A percentile compares a stretch with the other conserved stretches of the same genome.
Conservation (phyloP, 108 stramenopile genomes). For the Licmophora abbreviata region DNA sequence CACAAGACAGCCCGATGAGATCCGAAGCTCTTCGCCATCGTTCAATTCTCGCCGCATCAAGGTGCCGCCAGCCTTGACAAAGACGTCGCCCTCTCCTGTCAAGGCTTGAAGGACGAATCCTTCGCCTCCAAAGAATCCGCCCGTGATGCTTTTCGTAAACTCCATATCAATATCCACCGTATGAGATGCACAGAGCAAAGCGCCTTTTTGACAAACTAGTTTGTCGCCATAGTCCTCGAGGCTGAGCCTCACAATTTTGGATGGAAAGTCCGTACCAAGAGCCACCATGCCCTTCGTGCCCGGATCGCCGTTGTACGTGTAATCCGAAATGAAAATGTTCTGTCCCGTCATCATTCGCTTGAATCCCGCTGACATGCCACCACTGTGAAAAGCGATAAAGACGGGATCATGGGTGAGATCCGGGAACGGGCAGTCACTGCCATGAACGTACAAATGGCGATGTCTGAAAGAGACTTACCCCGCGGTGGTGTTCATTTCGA, state of each 20-base stretch:
- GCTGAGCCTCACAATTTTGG: constrained; percentile 76
- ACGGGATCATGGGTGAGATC: neutral
- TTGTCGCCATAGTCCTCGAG: constrained; percentile 72
- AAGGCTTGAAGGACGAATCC: constrained; percentile 86
- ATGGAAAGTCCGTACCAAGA: constrained; percentile 87
- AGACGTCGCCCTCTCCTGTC: constrained; percentile 79
- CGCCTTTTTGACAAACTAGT: constrained; percentile 87
- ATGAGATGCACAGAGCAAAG: constrained; percentile 75
- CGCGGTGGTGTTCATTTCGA: constrained; percentile 84
- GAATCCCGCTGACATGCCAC: constrained; percentile 52
- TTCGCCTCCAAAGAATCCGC: constrained; percentile 91
- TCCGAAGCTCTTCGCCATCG: constrained; percentile 67
- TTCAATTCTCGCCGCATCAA: constrained; percentile 69
- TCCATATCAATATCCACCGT: constrained; percentile 80
- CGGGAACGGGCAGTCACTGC: neutral
- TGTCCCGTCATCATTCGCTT: constrained; percentile 84
- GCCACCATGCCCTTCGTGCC: constrained; percentile 61
- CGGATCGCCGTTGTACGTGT: constrained; percentile 39
- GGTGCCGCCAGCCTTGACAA: constrained; percentile 84
- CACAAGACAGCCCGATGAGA: constrained; percentile 82
- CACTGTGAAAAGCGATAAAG: constrained; percentile 5
- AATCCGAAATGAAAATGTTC: constrained; percentile 86
- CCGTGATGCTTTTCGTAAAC: constrained; percentile 65
- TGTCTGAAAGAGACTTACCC: no score
- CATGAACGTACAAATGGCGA: neutral